Base-by-base conservation (phyloP, 257 asterid species). In the Solanum pimpinellifolium region DNA sequence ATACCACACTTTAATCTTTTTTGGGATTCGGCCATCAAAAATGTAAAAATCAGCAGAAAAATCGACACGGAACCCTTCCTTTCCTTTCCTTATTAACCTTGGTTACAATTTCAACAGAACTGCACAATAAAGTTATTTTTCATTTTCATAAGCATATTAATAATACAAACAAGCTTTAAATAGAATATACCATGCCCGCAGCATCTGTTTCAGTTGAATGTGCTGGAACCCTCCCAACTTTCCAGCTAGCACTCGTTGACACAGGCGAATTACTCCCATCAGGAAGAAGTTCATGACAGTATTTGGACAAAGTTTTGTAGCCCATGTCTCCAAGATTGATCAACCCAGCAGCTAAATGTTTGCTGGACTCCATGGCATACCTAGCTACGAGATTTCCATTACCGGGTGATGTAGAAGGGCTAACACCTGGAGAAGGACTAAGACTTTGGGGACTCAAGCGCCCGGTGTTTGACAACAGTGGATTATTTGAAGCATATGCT, bases 361-460 rank as follows among this genome's bases (percentile, higher is more conserved):
- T 92, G 80, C 94, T 92, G 14, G 94, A 92, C 68, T 92, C 94
- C 92, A 92, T 90, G 46, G 94, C 94, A 89, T 92, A 92, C 62
- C 94, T 90, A 76, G 94, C 94, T 59, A 92, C 94, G 65, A 90
- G 83, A 72, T 89, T 90, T 76, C 92, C 94, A 86, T 75, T 92
- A 66, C 94, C 87, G 83, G 94, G 94, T 81, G 94, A 92, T 62
- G 94, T 90, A 86, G 94, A 92, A 85, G 94, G 94, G 91, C 94
- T 92, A 83, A 92, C 92, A 72, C 94, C 94, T 9, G 92, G 94
- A 85, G 94, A 92, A 62, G 94, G 92, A 85, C 92, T 92, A 49
- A 90, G 89, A 87, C 92, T 92, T 78, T 89, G 94, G 84, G 94
- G 94, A 90, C 94, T 92, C 80, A 92, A 89, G 73, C 92, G 91